Evolutionary conservation across 192 early-diverging fungal genomes (phyloP), one percentile per base, ranked within the genome.

Genomic region (Dispira parvispora): DNA sequence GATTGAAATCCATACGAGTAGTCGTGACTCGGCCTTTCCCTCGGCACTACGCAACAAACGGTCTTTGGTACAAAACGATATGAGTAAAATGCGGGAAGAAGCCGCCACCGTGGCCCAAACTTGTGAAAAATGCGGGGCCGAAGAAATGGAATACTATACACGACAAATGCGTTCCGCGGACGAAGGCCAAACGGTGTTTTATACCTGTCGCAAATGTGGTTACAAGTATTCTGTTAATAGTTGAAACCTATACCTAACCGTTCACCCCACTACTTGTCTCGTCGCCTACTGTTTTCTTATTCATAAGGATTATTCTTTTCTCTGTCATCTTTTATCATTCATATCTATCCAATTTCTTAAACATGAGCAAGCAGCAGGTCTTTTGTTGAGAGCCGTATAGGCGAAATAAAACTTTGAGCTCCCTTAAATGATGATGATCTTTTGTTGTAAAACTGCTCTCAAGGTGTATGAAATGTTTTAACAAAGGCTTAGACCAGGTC

Each of bases 171-270:
- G 96, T 49, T 91, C 88, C 64, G 96, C 96, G 14, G 96, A 99
- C 83, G 96, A 99, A 84, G 96, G 96, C 46, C 96, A 99, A 75
- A 99, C 96, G n/a, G 83, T 99, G n/a, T 99, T 99, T 69, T 96
- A 94, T 75, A 87, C 80, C 65, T 99, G 96, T 75, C 79, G 83
- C 45, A 90, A 94, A 75, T 99, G 96, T 78, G 92, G 91, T 76
- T 26, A 55, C 53, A 18, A 55, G 20, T 55, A 55, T 27, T 50
- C 47, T 50, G 47, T 50, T 23, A 50, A 50, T 23, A 50, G 47
- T 23, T 50, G 8, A 50, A 20, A 50, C 47, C 47, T 16, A 23
- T 50, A 23, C 6, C 1, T 3, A 13, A 55, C 53, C 20, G 20
- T 18, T 8, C 47, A 50, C 1, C 1, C 47, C 47, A 50, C 47